Base-by-base conservation (phyloP, 2,329 filamentous ascomycete genomes). In the Claviceps lovelessii region DNA sequence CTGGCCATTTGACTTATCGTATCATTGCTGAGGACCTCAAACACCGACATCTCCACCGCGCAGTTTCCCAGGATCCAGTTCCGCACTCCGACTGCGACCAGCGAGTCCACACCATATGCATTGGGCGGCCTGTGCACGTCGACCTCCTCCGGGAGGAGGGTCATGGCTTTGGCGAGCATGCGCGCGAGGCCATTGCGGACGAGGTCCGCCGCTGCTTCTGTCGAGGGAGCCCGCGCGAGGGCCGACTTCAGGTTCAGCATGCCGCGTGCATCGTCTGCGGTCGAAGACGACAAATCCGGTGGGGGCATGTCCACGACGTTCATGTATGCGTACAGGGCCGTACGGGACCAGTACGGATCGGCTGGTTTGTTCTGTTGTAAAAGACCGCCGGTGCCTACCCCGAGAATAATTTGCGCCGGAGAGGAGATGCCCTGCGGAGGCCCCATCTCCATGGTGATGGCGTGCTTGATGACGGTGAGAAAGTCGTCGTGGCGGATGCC, bases 291-390 rank as follows among this genome's bases (percentile, higher is more conserved):
- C 29, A 68, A 57, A 49, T 67, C 63, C 0, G 64, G 61, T 4
- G 63, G 58, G 1, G 69, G 71, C 58, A 75, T 65, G 60, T 80
- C 77, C 4, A 79, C 65, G 29, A 72, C 62, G 56, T 75, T 74
- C 48, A 81, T 69, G 53, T 73, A 69, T 2, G 70, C 65, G 56
- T 76, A 80, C 42, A 78, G 65, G 0, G 75, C 70, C 0, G 74
- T 75, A 6, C 70, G 72, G 10, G 73, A 69, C 76, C 77, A 80
- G 63, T 78, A 80, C 0, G 77, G 76, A 56, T 80, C 77, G 0
- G 71, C 67, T 0, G 75, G 73, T 53, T 72, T 67, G 61, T 78
- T 80, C 59, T 80, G 78, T 5, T 64, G 64, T 13, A 77, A 70
- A 17, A 80, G 67, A 0, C 78, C 78, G 19, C 78, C 78, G 0